phyloP scores from a whole-genome alignment of 345 rosid genomes.

The Pistacia vera region DNA sequence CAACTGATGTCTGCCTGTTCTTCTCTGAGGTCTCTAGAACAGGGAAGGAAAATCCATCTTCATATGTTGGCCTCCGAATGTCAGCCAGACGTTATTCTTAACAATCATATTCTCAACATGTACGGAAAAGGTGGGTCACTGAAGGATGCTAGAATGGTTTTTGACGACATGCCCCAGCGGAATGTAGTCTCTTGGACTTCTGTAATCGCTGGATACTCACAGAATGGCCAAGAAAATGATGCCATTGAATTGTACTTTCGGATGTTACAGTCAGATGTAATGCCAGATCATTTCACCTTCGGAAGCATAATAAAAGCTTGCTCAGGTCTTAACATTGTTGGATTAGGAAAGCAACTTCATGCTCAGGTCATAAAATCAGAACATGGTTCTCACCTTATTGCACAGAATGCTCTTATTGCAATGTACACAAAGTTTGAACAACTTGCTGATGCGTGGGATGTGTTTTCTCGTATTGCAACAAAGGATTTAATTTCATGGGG shows the following conservation, averaged over 20 bases:
- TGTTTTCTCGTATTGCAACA: conserved; percentile 37
- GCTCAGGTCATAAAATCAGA: conserved; percentile 52
- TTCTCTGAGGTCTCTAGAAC: conserved; percentile 40
- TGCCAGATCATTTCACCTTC: conserved; percentile 55
- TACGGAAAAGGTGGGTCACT: conserved; percentile 77
- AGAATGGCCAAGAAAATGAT: conserved; percentile 46
- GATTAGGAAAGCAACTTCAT: conserved; percentile 60
- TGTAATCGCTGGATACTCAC: conserved; percentile 78
- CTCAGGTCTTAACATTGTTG: conserved; percentile 34
- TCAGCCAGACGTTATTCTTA: conserved; percentile 46
- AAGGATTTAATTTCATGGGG: conserved; percentile 73
- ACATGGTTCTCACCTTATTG: conserved; percentile 38
- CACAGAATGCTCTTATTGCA: conserved; percentile 63
- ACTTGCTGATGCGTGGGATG: conserved; percentile 46
- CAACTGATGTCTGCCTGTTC: conserved; percentile 51
- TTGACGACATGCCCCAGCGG: conserved; percentile 64
- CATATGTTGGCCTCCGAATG: conserved; percentile 47
- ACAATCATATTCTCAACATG: conserved; percentile 65
- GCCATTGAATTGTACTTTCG: conserved; percentile 44
- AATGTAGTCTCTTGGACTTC: conserved; percentile 86
- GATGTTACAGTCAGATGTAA: conserved; percentile 45
- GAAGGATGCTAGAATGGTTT: conserved; percentile 61
- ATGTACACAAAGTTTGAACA: conserved; percentile 57
- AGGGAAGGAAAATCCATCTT: conserved; percentile 61
- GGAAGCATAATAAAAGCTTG: conserved; percentile 61